Base-by-base conservation (phyloP, 352 stramenopile species). In the Phytophthora colocasiae region DNA sequence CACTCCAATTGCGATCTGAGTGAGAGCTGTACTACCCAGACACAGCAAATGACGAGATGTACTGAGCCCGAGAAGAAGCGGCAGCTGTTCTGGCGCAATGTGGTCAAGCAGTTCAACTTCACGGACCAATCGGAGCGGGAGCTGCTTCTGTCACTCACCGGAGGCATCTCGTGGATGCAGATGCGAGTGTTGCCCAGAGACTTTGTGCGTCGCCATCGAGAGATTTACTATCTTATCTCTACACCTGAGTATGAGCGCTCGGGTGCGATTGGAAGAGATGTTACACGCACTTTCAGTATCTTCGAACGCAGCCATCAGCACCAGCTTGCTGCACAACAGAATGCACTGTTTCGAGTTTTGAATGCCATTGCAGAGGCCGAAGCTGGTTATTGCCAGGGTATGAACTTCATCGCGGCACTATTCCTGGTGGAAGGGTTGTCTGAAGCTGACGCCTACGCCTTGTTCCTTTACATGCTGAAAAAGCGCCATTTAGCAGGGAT, bases 341-440 rank as follows among this genome's bases (percentile, higher is more conserved):
- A 73, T 24, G 77, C 84, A 17, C 51, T 96, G 0, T 91, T 91
- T 26, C 85, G 86, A 38, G 88, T 96, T 14, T 63, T 96, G 1
- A 96, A 92, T n/a, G 88, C 86, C 5, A 81, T 96, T 39, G 69
- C 86, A 2, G 80, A 93, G 45, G 87, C 85, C 2, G 88, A 96
- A 54, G 77, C 90, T 51, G 86, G 83, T 6, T 96, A 96, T 53
- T 96, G 88, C 57, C 88, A 96, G 41, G 88, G 88, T 5, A 96
- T 96, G 88, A 96, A 96, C 72, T 96, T 96, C 55, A 94, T 96
- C 58, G 88, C 87, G 0, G 88, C 85, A 15, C 63, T 96, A 4
- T 95, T 96, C 45, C 79, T 96, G 10, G 88, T 95, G 6, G 81
- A 94, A 80, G 88, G 85, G 0, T 58, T 96, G 12, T 76, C 85